phyloP scores from a whole-genome alignment of 2,329 filamentous ascomycete genomes.

The Neonectria sp. region DNA sequence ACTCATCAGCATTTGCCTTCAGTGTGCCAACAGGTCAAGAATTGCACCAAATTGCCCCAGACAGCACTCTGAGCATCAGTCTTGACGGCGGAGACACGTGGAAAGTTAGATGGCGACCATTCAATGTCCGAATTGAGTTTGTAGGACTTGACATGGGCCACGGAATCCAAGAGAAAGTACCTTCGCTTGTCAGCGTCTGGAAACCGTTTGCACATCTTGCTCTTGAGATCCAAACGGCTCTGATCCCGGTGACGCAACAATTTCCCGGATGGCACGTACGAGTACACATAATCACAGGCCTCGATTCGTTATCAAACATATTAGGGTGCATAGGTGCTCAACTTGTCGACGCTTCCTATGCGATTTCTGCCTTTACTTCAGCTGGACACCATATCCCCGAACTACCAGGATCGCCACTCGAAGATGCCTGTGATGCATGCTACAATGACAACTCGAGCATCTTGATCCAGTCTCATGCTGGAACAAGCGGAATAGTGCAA shows the following conservation, averaged over 20 bases:
- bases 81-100: slow-evolving; percentile 46
- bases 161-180: neutral
- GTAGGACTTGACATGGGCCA: neutral
- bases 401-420: neutral
- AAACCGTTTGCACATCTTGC: slow-evolving; percentile 40
- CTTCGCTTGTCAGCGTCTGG: slow-evolving; percentile 35
- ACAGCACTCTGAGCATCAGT: slow-evolving; percentile 44
- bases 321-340: neutral
- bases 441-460: neutral
- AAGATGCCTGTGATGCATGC: slow-evolving; percentile 2
- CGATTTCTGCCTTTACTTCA: slow-evolving; percentile 14
- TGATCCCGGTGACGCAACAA: slow-evolving; percentile 36
- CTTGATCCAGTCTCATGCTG: slow-evolving; percentile 7
- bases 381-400: slow-evolving; percentile 19
- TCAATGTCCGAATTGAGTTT: neutral
- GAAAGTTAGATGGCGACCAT: slow-evolving; percentile 35
- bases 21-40: slow-evolving; percentile 53
- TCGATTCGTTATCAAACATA: neutral
- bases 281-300: slow-evolving; percentile 31
- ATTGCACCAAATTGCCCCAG: slow-evolving; percentile 44
- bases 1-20: slow-evolving; percentile 61
- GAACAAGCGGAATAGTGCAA: slow-evolving; percentile 20
- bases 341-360: slow-evolving; percentile 31
- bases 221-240: slow-evolving; percentile 37
- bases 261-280: slow-evolving; percentile 47